A percentile compares a stretch with the other conserved stretches of the same genome.
Conservation (phyloP, 2,329 filamentous ascomycete species). For the Juglanconis juglandina region DNA sequence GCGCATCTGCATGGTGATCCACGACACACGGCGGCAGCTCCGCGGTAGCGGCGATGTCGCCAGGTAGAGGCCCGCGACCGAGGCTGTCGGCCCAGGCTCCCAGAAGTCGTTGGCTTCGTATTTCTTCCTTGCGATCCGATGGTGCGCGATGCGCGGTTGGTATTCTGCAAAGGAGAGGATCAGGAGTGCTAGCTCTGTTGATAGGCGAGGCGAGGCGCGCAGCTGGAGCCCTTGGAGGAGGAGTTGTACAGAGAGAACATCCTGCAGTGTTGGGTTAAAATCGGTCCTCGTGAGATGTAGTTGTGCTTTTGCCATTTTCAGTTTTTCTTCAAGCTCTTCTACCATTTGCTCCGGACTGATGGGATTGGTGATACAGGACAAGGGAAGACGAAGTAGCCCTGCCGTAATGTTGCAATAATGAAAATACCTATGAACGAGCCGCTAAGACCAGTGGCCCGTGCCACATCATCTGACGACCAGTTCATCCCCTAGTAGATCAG, state of each 20-base stretch:
- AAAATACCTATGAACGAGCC: too few relatives aligned
- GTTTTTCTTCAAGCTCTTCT: too few relatives aligned
- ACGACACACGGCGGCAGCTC: not conserved
- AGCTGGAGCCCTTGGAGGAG: not conserved
- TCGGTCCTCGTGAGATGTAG: not conserved
- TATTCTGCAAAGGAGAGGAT: not conserved
- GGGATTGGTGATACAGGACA: too few relatives aligned
- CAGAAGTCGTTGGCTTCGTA: not conserved
- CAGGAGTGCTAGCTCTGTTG: not conserved
- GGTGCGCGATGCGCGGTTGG: not conserved
- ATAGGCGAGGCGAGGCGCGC: not conserved
- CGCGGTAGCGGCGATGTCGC: not conserved
- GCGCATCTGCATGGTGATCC: constrained; percentile 21
- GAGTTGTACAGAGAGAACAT: not conserved
- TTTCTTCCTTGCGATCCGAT: not conserved
- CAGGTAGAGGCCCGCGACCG: constrained; percentile 3
- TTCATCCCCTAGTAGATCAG: too few relatives aligned
- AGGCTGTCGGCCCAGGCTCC: not conserved
- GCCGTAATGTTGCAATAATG: too few relatives aligned
- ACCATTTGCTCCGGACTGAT: too few relatives aligned
- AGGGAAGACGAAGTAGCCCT: too few relatives aligned
- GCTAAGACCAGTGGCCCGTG: too few relatives aligned
- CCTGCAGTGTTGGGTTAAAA: not conserved
- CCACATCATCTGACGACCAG: too few relatives aligned
- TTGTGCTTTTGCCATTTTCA: too few relatives aligned